These are phyloP conservation scores for Entonaema liquescens DNA, from an alignment of 495 filamentous ascomycete species.

Conservation along the genomic window DNA sequence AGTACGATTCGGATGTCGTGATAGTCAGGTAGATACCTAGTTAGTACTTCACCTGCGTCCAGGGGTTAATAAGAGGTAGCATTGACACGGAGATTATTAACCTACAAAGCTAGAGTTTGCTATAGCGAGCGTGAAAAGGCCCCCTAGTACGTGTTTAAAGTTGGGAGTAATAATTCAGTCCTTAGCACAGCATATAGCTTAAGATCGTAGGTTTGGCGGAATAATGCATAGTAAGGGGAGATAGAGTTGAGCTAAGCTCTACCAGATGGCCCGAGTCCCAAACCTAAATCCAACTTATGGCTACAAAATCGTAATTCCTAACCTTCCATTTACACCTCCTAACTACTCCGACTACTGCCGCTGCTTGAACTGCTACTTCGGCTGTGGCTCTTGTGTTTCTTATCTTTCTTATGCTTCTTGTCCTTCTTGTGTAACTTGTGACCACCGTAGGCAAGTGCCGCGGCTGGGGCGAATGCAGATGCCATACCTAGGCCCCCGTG, in stretches of 20 bases:
- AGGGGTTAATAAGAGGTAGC: too few species aligned
- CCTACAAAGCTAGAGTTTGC: too few species aligned
- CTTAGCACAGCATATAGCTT: neutral
- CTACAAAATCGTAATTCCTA: neutral
- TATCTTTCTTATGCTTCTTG: conserved; percentile 44
- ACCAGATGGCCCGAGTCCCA: neutral
- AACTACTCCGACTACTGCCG: conserved; percentile 38
- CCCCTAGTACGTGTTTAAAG: too few species aligned
- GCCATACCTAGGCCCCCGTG: conserved; percentile 20
- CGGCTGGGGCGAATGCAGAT: conserved; percentile 24
- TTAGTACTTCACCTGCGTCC: too few species aligned
- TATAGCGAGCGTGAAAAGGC: too few species aligned
- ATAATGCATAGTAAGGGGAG: neutral
- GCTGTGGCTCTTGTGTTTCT: conserved; percentile 40
- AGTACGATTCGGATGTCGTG: too few species aligned
- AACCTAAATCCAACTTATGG: neutral
- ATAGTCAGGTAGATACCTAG: too few species aligned
- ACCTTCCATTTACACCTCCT: neutral
- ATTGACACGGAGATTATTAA: too few species aligned
- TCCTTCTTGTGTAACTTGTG: conserved; percentile 38
- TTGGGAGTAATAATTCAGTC: too few species aligned
- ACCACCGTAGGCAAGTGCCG: conserved; percentile 27
- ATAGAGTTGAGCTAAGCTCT: too few species aligned
- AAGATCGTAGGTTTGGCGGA: neutral
- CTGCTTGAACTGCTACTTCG: conserved; percentile 41